Evolutionary conservation across 768 basidiomycete species (phyloP).

Genomic region (Podaxis sp.): DNA sequence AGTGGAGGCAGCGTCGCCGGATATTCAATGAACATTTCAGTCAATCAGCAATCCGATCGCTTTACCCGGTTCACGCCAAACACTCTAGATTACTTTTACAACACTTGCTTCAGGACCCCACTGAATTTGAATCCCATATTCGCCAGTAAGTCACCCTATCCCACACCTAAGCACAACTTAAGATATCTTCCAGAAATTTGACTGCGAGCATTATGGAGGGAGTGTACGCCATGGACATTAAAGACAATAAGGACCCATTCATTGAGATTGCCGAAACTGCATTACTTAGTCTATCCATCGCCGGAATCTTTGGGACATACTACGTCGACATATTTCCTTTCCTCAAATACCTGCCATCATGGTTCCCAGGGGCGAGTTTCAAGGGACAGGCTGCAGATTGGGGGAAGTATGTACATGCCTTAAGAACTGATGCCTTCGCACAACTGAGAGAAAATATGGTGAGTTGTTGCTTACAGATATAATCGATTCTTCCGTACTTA

Average conservation of each 20-base stretch:
- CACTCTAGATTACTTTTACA: not conserved
- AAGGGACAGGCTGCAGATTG: slow-evolving; percentile 3
- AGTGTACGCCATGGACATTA: not conserved
- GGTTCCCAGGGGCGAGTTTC: slow-evolving; percentile 17
- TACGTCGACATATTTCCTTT: slow-evolving; percentile 8
- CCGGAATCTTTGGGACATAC: not conserved
- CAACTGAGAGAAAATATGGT: not conserved
- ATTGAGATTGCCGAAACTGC: not conserved
- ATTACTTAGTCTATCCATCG: not conserved
- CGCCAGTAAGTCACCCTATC: not conserved
- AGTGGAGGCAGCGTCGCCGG: slow-evolving; percentile 10
- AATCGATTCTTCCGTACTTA: no score
- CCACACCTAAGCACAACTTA: not conserved
- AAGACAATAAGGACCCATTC: not conserved
- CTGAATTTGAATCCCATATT: not conserved
- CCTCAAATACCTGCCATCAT: slow-evolving; percentile 16
- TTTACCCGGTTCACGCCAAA: slow-evolving; percentile 28
- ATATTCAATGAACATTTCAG: slow-evolving; percentile 10
- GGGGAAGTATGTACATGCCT: not conserved
- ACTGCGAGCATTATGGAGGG: not conserved
- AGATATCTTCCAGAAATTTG: not conserved
- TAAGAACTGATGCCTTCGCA: not conserved
- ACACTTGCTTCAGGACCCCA: not conserved
- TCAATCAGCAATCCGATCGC: slow-evolving; percentile 27
- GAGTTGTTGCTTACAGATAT: not conserved